A percentile compares a stretch with the other conserved stretches of the same genome.
Conservation (phyloP, 179 eudicot species). For the Heliamphora pulchella region DNA sequence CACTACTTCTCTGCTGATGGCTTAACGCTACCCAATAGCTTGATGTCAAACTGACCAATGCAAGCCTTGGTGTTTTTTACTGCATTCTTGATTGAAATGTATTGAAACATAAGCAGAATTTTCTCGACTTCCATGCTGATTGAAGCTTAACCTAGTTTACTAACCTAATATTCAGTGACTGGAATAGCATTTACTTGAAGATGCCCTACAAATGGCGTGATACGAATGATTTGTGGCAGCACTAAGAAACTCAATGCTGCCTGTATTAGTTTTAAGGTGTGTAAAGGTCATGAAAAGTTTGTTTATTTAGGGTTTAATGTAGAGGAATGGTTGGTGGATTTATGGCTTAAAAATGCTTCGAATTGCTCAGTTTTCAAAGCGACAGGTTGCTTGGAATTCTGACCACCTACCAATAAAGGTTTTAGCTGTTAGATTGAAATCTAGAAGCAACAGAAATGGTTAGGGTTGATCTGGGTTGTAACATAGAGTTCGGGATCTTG, state of each 20-base stretch:
- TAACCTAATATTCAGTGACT: neutral
- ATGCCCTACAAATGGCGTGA: neutral
- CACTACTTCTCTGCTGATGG: neutral
- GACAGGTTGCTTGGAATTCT: no score
- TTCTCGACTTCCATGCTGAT: slow-evolving; percentile 3
- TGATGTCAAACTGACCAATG: neutral
- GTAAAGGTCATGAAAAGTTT: no score
- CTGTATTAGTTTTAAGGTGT: no score
- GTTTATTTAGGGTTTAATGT: no score
- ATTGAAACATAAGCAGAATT: neutral
- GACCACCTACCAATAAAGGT: no score
- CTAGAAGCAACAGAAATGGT: no score
- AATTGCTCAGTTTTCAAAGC: no score
- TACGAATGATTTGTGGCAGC: neutral
- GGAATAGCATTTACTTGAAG: neutral
- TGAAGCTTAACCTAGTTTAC: neutral
- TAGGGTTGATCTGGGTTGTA: no score
- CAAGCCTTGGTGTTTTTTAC: neutral
- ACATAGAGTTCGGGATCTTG: no score
- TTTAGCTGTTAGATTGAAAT: no score
- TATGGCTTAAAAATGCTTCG: no score
- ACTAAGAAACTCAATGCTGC: neutral
- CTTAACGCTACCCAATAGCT: neutral
- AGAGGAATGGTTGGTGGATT: no score
- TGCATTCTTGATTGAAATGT: neutral